Evolutionary conservation across 2,329 filamentous ascomycete species (phyloP), one percentile per base, ranked within the genome.

Genomic region (Scytalidium lignicola): DNA sequence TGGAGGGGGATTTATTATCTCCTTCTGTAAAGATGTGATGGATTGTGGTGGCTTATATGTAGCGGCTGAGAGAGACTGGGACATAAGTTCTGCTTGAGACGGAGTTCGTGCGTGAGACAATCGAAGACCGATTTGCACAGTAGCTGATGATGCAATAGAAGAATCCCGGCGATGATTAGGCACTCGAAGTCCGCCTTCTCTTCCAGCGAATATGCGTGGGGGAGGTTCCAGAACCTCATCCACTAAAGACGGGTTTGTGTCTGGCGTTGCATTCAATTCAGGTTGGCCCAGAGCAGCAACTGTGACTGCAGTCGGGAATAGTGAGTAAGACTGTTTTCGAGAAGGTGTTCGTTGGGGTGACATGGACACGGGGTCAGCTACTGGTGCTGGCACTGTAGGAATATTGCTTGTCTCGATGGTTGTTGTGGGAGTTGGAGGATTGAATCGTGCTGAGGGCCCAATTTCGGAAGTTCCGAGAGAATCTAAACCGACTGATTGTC

Each of bases 111-210:
- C 26, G 78, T 73, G 47, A 75, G 84, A 88, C 48, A 88, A 72
- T 10, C 85, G 78, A 15, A 88, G 71, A 1, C 84, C 85, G 46
- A 88, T 88, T 60, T 87, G 83, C 10, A 88, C 83, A 0, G 83
- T 88, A 20, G 83, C 83, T 9, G 79, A 79, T 41, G 84, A 87
- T 15, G 72, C 73, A 40, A 82, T 71, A 1, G 84, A 88, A 4
- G 81, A 82, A 51, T 80, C 73, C 41, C 83, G 74, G 17, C 71
- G 69, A 47, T 64, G 63, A 17, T 37, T 37, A 37, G 32, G 32
- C 6, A 37, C 32, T 17, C 32, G 32, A 13, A 37, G n/a, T 4
- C 32, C 32, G 18, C 61, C 42, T 6, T 40, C n/a, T 15, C 46
- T 50, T 12, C 53, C 50, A 39, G 43, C 18, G 37, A 49, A 57